Evolutionary conservation across 768 basidiomycete genomes (phyloP).

Genomic region (Gloeostereum incarnatum): DNA sequence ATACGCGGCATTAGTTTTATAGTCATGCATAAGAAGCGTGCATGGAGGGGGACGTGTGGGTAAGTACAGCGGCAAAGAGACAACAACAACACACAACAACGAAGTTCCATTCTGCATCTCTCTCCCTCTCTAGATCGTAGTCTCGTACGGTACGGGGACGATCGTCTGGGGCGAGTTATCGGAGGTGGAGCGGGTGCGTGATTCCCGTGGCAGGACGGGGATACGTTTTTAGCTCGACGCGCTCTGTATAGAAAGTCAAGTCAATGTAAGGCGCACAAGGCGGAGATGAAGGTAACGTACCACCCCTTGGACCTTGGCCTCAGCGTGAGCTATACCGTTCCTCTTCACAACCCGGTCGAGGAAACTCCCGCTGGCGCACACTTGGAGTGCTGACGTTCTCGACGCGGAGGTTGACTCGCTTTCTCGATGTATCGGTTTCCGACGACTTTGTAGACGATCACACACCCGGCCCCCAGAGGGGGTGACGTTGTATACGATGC

Average conservation of each 20-base stretch:
- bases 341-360: slow-evolving; percentile 90
- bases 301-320: slow-evolving; percentile 88
- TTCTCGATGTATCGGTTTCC: slow-evolving; percentile 99
- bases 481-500: slow-evolving; percentile 98
- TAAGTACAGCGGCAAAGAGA: too few relatives aligned
- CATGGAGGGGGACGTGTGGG: too few relatives aligned
- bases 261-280: background rate
- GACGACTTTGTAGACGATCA: slow-evolving; percentile 97
- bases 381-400: slow-evolving; percentile 97
- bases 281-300: slow-evolving; percentile 32
- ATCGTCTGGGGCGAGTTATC: slow-evolving; percentile 90
- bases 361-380: slow-evolving; percentile 98
- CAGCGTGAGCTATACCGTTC: slow-evolving; percentile 77
- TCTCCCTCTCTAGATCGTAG: slow-evolving; percentile 85
- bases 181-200: slow-evolving; percentile 60
- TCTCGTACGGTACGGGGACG: slow-evolving; percentile 90
- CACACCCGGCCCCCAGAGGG: slow-evolving; percentile 89
- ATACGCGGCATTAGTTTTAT: too few relatives aligned
- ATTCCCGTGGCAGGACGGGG: slow-evolving; percentile 73
- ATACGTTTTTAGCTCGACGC: slow-evolving; percentile 79
- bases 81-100: too few relatives aligned
- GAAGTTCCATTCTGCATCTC: too few relatives aligned
- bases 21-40: too few relatives aligned
- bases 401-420: slow-evolving; percentile 94
- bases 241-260: slow-evolving; percentile 37